Evolutionary conservation across 495 filamentous ascomycete species (phyloP), one percentile per base, ranked within the genome.

Genomic region (Neurospora africana): DNA sequence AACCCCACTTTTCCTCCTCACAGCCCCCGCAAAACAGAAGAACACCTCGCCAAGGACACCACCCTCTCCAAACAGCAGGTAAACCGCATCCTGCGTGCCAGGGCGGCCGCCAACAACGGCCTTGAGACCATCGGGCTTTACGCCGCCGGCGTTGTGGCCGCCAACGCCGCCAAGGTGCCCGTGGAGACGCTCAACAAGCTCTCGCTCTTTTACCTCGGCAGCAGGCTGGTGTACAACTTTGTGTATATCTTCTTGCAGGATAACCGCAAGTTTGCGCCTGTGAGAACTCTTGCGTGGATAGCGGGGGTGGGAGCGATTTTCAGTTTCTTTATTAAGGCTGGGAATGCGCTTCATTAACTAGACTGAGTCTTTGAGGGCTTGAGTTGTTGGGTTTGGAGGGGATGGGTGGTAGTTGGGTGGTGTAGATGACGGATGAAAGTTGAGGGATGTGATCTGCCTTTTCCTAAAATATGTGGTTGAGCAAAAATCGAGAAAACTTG

Each of bases 111-210:
- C 17, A 69, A 77, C 35, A 88, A 88, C 71, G 83, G 79, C 69
- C 82, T 86, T 70, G 86, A 88, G 76, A 85, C 83, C 23, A 74
- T 88, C 23, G 81, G 80, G 38, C 72, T 86, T 35, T 87, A 81
- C 76, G 84, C 86, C 0, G 83, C 84, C 0, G 83, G 78, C 43
- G 82, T 88, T 27, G 83, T 84, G 10, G 86, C 85, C 1, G 86
- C 81, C 13, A 88, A 87, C 70, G 72, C 73, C 3, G 81, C 84
- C 1, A 75, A 79, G 10, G 67, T 87, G 0, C 38, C 76, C 35
- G 61, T 74, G 7, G 69, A 27, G 0, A 78, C 72, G 58, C 69
- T 87, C 41, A 88, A 88, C 75, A 35, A 53, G 30, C 75, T 86
- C 9, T 76, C 81, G 39, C 61, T 83, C 9, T 76, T 74, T 10